Evolutionary conservation across 208 protist species (phyloP), one percentile per base, ranked within the genome.

Genomic region (Sergeia podlipaevii): DNA sequence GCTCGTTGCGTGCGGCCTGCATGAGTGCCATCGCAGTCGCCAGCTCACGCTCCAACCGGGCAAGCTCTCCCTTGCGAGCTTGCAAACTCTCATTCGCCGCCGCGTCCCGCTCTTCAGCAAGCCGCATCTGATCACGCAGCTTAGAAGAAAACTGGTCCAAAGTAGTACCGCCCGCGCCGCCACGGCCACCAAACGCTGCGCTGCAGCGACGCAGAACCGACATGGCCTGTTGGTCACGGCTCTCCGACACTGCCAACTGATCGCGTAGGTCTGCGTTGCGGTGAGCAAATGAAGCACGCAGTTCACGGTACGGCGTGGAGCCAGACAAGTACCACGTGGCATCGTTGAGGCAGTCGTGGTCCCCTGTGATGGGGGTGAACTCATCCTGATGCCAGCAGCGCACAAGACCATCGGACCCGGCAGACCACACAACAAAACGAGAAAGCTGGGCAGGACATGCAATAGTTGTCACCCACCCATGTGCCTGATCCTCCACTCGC

Each of bases 321-420:
- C 79, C 77, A 1, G 72, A 80, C 18, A 48, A 32, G 53, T 90
- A 91, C 88, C 88, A 95, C 54, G 70, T 67, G 18, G 43, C 23
- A 7, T 91, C 88, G 46, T 77, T 51, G 45, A 95, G 75, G n/a
- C 66, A 65, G 34, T 72, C 66, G 29, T 80, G 68, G 50, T 94
- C 87, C 17, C 69, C 65, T 8, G 67, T 74, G 49, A 88, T 63
- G 24, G 29, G 36, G 8, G 60, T 57, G 60, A 80, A 87, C 61
- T 94, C 87, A 61, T 94, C 87, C 17, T 94, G 87, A 47, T 90
- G 86, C 84, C 87, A 94, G 58, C 87, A 94, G 21, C 78, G 82
- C 45, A 94, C 71, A 2, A 73, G 24, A 11, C 76, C 77, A 34
- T 88, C 70, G 0, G 78, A 41, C 45, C 67, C 80, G 23, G 77